These are phyloP conservation scores for Lipomyces chichibuensis DNA, from an alignment of 805 yeast species.

Conservation along the genomic window DNA sequence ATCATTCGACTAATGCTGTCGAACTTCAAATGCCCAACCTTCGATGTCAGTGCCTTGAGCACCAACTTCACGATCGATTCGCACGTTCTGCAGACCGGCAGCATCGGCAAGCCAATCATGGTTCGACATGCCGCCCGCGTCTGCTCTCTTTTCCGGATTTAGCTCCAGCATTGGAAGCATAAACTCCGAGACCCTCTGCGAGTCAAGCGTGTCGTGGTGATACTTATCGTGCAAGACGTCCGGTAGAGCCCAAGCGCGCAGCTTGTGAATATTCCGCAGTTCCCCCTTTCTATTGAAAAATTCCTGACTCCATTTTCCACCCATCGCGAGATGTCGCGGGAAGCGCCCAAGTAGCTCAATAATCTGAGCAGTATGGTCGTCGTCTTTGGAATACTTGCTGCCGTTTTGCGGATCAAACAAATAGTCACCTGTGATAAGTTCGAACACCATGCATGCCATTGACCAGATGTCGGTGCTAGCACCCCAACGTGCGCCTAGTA, in stretches of 20 bases:
- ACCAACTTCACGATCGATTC: conserved; percentile 72
- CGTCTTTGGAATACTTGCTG: conserved; percentile 75
- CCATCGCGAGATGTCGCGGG: conserved; percentile 60
- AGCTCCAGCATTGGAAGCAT: conserved; percentile 78
- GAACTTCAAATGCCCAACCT: conserved; percentile 83
- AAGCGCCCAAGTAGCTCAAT: conserved; percentile 77
- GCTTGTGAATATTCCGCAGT: conserved; percentile 72
- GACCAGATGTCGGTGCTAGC: conserved; percentile 96
- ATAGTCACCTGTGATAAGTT: conserved; percentile 90
- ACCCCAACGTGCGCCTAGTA: conserved; percentile 87
- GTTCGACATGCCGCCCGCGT: conserved; percentile 93
- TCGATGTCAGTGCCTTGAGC: conserved; percentile 84
- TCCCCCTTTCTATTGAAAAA: conserved; percentile 69
- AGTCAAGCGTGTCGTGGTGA: conserved; percentile 67
- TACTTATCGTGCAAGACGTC: conserved; percentile 86
- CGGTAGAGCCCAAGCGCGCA: conserved; percentile 86
- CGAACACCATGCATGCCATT: conserved; percentile 88
- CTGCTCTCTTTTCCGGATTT: conserved; percentile 82
- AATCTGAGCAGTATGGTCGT: conserved; percentile 95
- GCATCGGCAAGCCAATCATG: conserved; percentile 84
- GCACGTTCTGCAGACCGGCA: conserved; percentile 69
- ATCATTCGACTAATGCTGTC: conserved; percentile 22
- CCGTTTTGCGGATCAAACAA: conserved; percentile 79
- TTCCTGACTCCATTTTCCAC: conserved; percentile 63
- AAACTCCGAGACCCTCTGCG: conserved; percentile 74